phyloP scores from a whole-genome alignment of 208 protist genomes.

The Trypanosoma platydactyli region DNA sequence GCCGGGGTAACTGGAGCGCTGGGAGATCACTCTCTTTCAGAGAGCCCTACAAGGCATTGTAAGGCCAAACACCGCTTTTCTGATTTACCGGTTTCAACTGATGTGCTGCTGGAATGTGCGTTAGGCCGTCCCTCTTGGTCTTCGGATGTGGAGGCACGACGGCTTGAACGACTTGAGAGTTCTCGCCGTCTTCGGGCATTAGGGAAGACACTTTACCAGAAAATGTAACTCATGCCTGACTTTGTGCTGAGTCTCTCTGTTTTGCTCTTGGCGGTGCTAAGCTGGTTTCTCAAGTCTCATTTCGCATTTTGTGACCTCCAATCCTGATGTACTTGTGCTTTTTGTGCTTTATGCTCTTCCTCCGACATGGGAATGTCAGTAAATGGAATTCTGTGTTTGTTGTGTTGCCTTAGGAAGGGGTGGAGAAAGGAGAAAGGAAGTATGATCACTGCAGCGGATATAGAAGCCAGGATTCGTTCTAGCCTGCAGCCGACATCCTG shows the following conservation, averaged over 20 bases:
- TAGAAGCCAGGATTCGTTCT: constrained; percentile 39
- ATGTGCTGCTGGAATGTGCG: constrained; percentile 56
- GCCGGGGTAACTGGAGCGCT: neutral
- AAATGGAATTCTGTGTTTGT: neutral
- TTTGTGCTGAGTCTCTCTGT: constrained; percentile 5
- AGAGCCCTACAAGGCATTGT: neutral
- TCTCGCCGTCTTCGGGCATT: constrained; percentile 46
- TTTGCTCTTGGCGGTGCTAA: no score
- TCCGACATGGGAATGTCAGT: neutral
- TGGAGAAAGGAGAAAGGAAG: constrained; percentile 6
- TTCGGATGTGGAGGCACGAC: constrained; percentile 29
- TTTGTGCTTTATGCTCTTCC: neutral
- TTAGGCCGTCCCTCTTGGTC: constrained; percentile 32
- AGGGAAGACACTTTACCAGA: constrained; percentile 45
- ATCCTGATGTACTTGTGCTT: neutral
- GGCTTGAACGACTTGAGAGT: constrained; percentile 31
- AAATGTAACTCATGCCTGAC: constrained; percentile 5
- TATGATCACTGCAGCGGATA: constrained; percentile 29
- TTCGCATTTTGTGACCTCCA: constrained; percentile 5
- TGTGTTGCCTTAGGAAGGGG: neutral
- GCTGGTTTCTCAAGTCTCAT: constrained; percentile 6
- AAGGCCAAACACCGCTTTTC: neutral
- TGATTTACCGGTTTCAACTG: constrained; percentile 16
- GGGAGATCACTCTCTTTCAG: neutral
- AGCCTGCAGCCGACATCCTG: constrained; percentile 36